These are phyloP conservation scores for Primulina tabacum DNA, from an alignment of 257 asterid genomes.

Conservation along the genomic window DNA sequence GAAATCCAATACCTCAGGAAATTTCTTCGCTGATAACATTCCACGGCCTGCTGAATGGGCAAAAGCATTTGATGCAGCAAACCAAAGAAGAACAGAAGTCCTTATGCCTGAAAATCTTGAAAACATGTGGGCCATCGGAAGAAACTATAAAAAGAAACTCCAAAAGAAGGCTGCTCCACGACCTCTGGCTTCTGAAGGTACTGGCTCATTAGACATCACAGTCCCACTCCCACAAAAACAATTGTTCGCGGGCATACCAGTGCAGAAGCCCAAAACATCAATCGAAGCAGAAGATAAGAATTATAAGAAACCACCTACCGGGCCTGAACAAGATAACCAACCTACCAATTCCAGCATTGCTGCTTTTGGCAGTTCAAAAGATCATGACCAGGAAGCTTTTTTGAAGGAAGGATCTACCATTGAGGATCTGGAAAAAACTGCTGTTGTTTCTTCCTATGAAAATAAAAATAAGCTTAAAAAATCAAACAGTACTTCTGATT, in stretches of 20 bases:
- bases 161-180: slow-evolving; percentile 44
- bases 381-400: slow-evolving; percentile 25
- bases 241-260: slow-evolving; percentile 25
- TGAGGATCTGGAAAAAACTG: slow-evolving; percentile 34
- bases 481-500: slow-evolving; percentile 69
- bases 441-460: slow-evolving; percentile 31
- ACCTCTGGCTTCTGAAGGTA: slow-evolving; percentile 35
- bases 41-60: slow-evolving; percentile 80
- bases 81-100: slow-evolving; percentile 88
- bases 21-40: slow-evolving; percentile 23
- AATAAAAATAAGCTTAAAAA: slow-evolving; percentile 43
- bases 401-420: slow-evolving; percentile 29
- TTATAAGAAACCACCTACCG: slow-evolving; percentile 25
- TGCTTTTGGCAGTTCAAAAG: slow-evolving; percentile 35
- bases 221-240: slow-evolving; percentile 23
- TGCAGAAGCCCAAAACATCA: slow-evolving; percentile 29
- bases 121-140: slow-evolving; percentile 90
- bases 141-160: slow-evolving; percentile 68
- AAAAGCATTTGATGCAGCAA: slow-evolving; percentile 76
- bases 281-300: slow-evolving; percentile 35
- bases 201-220: slow-evolving; percentile 28
- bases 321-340: slow-evolving; percentile 33
- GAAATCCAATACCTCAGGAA: slow-evolving; percentile 36
- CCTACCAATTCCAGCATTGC: slow-evolving; percentile 30
- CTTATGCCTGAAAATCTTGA: slow-evolving; percentile 93